Percentiles rank a stretch among this genome's conserved stretches.
These are phyloP conservation scores for Elsinoe australis DNA, from an alignment of 2,329 filamentous ascomycete species.

Conservation along the genomic window DNA sequence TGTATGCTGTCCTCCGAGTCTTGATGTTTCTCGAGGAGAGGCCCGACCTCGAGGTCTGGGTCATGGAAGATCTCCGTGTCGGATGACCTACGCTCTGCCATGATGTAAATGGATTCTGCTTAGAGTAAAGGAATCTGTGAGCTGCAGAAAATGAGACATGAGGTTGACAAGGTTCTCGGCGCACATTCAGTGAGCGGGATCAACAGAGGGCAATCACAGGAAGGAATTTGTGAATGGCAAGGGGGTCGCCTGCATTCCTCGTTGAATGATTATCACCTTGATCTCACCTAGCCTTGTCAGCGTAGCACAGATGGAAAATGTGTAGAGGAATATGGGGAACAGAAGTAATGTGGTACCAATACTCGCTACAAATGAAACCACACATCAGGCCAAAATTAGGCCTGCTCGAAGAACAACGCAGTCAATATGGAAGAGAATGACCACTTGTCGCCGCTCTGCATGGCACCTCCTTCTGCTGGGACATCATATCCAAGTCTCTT, in stretches of 20 bases:
- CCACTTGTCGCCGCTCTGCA: neutral
- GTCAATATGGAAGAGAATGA: neutral
- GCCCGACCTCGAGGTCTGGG: constrained; percentile 4
- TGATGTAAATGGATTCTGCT: neutral
- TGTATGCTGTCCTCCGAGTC: neutral
- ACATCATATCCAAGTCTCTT: neutral
- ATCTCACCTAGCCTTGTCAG: too few species aligned
- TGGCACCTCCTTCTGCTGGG: neutral
- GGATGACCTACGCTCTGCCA: neutral
- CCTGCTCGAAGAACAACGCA: neutral
- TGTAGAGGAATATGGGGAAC: too few species aligned
- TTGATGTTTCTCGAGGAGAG: neutral
- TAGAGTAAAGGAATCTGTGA: too few species aligned
- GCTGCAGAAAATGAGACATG: too few species aligned
- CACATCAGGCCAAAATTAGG: too few species aligned
- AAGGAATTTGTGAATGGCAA: constrained; percentile 4
- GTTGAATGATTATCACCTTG: too few species aligned
- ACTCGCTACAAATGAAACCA: too few species aligned
- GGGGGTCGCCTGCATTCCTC: neutral
- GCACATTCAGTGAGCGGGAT: too few species aligned
- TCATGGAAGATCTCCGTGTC: neutral
- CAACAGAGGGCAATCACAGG: neutral
- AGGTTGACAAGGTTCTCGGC: too few species aligned
- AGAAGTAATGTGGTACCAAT: too few species aligned
- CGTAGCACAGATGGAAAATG: too few species aligned